Percentiles rank a stretch among this genome's conserved stretches.
These are phyloP conservation scores for Paramecium caudatum DNA, from an alignment of 73 alveolate species.

Conservation along the genomic window DNA sequence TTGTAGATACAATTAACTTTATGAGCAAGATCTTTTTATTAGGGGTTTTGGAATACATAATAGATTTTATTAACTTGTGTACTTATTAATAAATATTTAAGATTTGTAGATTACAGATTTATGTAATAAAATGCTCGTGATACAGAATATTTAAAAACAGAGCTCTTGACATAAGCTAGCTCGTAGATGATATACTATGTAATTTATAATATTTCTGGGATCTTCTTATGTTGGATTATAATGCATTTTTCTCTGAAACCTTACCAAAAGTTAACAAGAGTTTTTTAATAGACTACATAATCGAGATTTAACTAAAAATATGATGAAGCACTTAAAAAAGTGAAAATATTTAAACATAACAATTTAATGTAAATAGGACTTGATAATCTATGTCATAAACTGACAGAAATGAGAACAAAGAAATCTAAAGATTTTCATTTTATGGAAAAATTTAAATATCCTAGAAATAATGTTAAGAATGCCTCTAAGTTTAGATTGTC, in stretches of 20 bases:
- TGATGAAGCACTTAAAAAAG: neutral
- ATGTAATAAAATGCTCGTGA: conserved; percentile 8
- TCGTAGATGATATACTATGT: neutral
- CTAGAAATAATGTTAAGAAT: neutral
- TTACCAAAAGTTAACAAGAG: neutral
- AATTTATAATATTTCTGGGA: neutral
- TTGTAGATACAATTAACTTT: neutral
- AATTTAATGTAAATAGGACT: conserved; percentile 7
- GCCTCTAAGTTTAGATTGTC: neutral
- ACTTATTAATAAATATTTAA: neutral
- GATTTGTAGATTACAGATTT: conserved; percentile 27
- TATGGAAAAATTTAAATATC: neutral
- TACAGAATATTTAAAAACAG: neutral
- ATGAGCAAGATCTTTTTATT: neutral
- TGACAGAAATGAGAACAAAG: neutral
- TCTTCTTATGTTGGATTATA: neutral
- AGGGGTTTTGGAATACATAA: conserved; percentile 34
- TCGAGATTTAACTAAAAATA: neutral
- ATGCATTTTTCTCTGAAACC: conserved; percentile 19
- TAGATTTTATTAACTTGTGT: conserved; percentile 31
- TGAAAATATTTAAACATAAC: neutral
- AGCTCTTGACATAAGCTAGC: neutral
- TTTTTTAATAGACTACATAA: conserved; percentile 15
- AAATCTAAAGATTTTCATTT: conserved; percentile 18
- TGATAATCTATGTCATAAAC: neutral